A percentile compares a stretch with the other conserved stretches of the same genome.
Evolutionary conservation across 441 rosid genomes (phyloP).

Genomic region (Pelargonium myrrhifolium): DNA sequence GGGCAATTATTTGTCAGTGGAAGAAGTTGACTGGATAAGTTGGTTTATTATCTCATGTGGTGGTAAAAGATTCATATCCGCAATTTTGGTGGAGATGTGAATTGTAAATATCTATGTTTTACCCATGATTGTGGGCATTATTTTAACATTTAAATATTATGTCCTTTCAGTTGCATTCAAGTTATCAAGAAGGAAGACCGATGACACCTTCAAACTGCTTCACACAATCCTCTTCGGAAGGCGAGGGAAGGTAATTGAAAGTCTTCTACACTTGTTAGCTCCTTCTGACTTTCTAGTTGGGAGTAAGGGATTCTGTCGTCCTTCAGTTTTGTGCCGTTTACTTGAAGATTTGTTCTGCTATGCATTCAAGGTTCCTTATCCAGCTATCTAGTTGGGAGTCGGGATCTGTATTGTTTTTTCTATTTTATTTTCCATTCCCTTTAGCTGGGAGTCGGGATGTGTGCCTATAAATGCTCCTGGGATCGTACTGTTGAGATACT

Average conservation of each 20-base stretch:
- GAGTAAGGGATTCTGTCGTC: neutral
- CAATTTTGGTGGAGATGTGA: neutral
- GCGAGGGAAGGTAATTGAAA: constrained; percentile 69
- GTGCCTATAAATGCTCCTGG: neutral
- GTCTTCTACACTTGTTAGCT: neutral
- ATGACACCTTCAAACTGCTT: constrained; percentile 69
- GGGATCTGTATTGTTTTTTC: neutral
- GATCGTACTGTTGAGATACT: neutral
- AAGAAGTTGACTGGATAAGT: neutral
- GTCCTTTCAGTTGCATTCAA: constrained; percentile 67
- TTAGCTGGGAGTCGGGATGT: neutral
- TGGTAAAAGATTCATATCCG: neutral
- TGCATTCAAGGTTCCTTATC: no score
- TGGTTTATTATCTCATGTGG: neutral
- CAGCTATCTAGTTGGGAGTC: neutral
- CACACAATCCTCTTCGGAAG: constrained; percentile 71
- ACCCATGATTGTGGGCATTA: neutral
- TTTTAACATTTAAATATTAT: neutral
- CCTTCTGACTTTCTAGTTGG: neutral
- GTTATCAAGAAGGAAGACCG: constrained; percentile 66
- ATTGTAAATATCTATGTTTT: neutral
- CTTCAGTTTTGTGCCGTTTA: no score
- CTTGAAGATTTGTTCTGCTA: no score
- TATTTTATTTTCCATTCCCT: neutral
- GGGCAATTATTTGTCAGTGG: neutral